phyloP scores from a whole-genome alignment of 2,329 filamentous ascomycete species.

The Hymenoscyphus repandus region DNA sequence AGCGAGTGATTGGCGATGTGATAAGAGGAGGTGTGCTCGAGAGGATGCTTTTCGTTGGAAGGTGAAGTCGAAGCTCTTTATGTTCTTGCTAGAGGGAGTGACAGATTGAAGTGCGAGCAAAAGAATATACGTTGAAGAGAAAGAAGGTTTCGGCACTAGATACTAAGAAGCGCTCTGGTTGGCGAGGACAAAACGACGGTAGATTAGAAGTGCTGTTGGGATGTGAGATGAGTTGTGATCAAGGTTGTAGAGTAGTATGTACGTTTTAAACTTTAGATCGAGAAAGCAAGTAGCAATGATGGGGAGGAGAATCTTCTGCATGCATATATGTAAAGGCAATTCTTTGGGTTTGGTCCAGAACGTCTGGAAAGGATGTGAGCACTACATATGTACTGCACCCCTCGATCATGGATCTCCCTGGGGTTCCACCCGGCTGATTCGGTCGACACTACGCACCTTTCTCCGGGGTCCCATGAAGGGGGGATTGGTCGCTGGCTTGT shows the following conservation, averaged over 20 bases:
- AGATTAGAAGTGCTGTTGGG: background rate
- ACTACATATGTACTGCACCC: slow-evolving; percentile 26
- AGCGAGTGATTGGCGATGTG: background rate
- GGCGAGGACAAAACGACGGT: background rate
- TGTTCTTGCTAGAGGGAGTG: too few relatives aligned
- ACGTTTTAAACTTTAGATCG: background rate
- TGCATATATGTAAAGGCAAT: background rate
- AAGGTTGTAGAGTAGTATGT: background rate
- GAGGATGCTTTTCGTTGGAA: too few relatives aligned
- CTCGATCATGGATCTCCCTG: slow-evolving; percentile 19
- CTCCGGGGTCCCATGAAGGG: slow-evolving; percentile 15
- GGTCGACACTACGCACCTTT: slow-evolving; percentile 3
- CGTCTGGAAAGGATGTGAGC: slow-evolving; percentile 10
- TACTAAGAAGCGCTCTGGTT: background rate
- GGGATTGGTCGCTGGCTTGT: background rate
- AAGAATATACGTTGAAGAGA: too few relatives aligned
- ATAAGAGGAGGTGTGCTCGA: background rate
- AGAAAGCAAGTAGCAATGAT: background rate
- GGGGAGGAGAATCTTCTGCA: background rate
- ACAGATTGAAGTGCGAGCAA: too few relatives aligned
- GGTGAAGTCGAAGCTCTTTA: too few relatives aligned
- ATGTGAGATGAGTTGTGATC: slow-evolving; percentile 9
- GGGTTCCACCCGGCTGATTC: slow-evolving; percentile 23
- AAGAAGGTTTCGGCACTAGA: too few relatives aligned
- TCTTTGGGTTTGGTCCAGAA: slow-evolving; percentile 9